Conservation (phyloP, 2,329 filamentous ascomycete species). For the Rhynchosporium secalis region DNA sequence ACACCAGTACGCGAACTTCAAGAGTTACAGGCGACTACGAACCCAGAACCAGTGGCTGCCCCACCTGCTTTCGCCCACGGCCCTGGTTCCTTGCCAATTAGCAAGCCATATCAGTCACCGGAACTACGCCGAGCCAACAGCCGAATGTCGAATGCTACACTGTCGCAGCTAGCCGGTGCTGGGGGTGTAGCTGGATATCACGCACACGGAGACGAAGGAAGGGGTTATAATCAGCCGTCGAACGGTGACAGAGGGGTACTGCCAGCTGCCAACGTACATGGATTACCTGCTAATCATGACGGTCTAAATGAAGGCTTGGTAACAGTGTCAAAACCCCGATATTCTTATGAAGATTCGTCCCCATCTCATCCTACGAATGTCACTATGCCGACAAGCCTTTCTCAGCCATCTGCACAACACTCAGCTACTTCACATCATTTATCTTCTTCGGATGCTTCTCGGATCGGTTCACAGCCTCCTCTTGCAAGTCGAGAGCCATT, state of each 20-base stretch:
- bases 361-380: constrained; percentile 23
- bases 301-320: constrained; percentile 41
- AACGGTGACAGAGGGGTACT: constrained; percentile 45
- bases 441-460: constrained; percentile 14
- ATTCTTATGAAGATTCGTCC: constrained; percentile 36
- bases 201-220: constrained; percentile 41
- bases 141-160: constrained; percentile 77
- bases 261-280: constrained; percentile 38
- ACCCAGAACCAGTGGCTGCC: constrained; percentile 70
- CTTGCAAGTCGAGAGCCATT: constrained; percentile 8
- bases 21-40: constrained; percentile 55
- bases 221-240: constrained; percentile 33
- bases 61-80: constrained; percentile 81
- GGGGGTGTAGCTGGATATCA: constrained; percentile 50
- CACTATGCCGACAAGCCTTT: constrained; percentile 24
- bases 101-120: constrained; percentile 70
- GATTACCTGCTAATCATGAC: constrained; percentile 40
- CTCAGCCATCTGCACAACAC: constrained; percentile 27
- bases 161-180: constrained; percentile 76
- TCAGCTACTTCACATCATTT: constrained; percentile 16
- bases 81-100: constrained; percentile 67
- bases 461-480: constrained; percentile 12
- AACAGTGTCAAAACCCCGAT: constrained; percentile 35
- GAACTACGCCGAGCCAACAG: constrained; percentile 80
- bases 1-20: constrained; percentile 53